Percentiles rank a stretch among this genome's conserved stretches.
phyloP scores from a whole-genome alignment of 352 stramenopile species.

The Phytophthora pseudosyringae region DNA sequence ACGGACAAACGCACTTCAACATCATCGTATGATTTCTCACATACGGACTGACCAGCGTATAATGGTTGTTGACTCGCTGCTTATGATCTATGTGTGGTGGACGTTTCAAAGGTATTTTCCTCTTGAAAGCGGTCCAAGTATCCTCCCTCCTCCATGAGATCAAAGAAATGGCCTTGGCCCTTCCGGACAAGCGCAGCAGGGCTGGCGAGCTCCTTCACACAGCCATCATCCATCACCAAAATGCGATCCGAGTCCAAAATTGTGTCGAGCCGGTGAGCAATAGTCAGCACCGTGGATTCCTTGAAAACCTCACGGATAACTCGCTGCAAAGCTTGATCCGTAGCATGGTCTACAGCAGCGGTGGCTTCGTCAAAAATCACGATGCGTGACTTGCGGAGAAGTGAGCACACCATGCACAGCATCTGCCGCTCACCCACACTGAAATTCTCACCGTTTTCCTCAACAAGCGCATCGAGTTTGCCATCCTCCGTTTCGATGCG shows the following conservation, averaged over 20 bases:
- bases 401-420: constrained; percentile 91
- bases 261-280: constrained; percentile 97
- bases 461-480: constrained; percentile 80
- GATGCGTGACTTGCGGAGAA: constrained; percentile 80
- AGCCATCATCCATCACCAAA: constrained; percentile 77
- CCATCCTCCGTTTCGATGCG: constrained; percentile 55
- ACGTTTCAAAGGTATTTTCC: constrained; percentile 1
- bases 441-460: constrained; percentile 95
- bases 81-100: constrained; percentile 7
- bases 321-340: constrained; percentile 61
- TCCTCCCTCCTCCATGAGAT: constrained; percentile 55
- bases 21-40: not conserved
- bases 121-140: constrained; percentile 43
- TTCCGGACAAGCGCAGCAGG: constrained; percentile 61
- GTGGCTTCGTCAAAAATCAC: constrained; percentile 89
- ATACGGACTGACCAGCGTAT: not conserved
- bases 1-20: not conserved
- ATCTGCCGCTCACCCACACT: constrained; percentile 94
- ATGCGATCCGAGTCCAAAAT: constrained; percentile 90
- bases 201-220: constrained; percentile 84
- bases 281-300: constrained; percentile 94
- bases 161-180: constrained; percentile 53
- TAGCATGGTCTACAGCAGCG: constrained; percentile 83
- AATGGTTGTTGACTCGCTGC: constrained; percentile 2
- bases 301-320: constrained; percentile 89